Conservation (phyloP, 257 asterid genomes). For the Solanum gandarillasii region DNA sequence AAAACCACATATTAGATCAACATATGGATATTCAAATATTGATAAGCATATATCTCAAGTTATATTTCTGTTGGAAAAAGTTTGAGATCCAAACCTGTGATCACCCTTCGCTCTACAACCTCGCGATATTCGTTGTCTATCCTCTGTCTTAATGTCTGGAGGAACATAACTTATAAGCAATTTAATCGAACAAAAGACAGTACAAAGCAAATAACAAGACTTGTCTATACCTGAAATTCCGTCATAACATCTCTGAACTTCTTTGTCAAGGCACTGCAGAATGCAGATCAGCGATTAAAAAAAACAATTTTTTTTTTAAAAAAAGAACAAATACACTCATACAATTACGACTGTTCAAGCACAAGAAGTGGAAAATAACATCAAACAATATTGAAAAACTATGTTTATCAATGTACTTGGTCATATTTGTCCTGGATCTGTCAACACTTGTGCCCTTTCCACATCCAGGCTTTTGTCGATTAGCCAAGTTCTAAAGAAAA, state of each 20-base stretch:
- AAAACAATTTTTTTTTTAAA: background rate
- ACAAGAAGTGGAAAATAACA: background rate
- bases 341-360: background rate
- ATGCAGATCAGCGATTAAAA: slow-evolving; percentile 19
- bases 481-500: slow-evolving; percentile 50
- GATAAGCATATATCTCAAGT: background rate
- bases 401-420: slow-evolving; percentile 32
- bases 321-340: too few relatives aligned
- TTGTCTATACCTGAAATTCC: slow-evolving; percentile 59
- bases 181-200: background rate
- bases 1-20: background rate
- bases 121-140: slow-evolving; percentile 86
- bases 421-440: slow-evolving; percentile 79
- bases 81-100: slow-evolving; percentile 43
- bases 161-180: background rate
- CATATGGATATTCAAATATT: background rate
- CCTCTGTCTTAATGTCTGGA: slow-evolving; percentile 56
- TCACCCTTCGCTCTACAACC: slow-evolving; percentile 83
- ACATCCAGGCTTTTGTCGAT: slow-evolving; percentile 77
- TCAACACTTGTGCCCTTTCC: slow-evolving; percentile 81
- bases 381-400: background rate
- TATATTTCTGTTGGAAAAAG: background rate
- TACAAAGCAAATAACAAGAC: background rate
- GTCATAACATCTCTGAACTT: slow-evolving; percentile 67
- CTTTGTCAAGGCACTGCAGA: slow-evolving; percentile 56